These are phyloP conservation scores for Raddia distichophylla DNA, from an alignment of 176 grass and related monocot species.

Conservation along the genomic window DNA sequence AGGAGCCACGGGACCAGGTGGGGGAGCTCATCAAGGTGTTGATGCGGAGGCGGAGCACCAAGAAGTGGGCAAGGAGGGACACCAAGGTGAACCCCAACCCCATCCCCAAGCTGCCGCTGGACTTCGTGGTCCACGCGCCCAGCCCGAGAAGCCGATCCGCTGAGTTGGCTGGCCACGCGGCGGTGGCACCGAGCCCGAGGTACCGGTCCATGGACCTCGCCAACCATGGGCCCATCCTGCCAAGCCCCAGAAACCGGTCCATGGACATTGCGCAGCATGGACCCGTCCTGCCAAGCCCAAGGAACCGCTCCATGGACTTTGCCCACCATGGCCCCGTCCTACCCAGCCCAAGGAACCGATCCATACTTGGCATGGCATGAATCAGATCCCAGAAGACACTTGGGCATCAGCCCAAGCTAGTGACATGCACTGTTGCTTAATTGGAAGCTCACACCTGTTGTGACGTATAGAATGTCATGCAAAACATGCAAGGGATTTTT, in stretches of 20 bases:
- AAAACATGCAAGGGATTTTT: neutral
- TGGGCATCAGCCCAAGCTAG: neutral
- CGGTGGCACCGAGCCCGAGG: conserved; percentile 24
- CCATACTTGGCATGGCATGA: conserved; percentile 39
- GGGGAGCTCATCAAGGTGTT: conserved; percentile 45
- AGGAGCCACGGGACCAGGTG: conserved; percentile 28
- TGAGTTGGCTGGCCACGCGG: conserved; percentile 18
- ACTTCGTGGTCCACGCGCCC: conserved; percentile 13
- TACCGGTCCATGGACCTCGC: neutral
- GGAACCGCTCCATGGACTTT: conserved; percentile 20
- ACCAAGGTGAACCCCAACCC: conserved; percentile 28
- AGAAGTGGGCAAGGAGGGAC: conserved; percentile 32
- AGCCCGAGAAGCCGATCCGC: conserved; percentile 28
- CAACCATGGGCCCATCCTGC: neutral
- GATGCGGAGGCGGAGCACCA: conserved; percentile 44
- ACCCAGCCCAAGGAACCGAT: conserved; percentile 33
- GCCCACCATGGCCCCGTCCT: too few relatives aligned
- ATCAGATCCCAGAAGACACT: neutral
- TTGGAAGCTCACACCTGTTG: neutral
- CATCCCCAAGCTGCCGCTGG: neutral
- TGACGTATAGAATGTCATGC: neutral
- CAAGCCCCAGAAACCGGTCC: conserved; percentile 22
- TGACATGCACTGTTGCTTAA: neutral
- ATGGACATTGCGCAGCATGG: conserved; percentile 27
- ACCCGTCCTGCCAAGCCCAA: conserved; percentile 24